phyloP scores from a whole-genome alignment of 2,329 filamentous ascomycete genomes.

The Aspergillus carbonarius region DNA sequence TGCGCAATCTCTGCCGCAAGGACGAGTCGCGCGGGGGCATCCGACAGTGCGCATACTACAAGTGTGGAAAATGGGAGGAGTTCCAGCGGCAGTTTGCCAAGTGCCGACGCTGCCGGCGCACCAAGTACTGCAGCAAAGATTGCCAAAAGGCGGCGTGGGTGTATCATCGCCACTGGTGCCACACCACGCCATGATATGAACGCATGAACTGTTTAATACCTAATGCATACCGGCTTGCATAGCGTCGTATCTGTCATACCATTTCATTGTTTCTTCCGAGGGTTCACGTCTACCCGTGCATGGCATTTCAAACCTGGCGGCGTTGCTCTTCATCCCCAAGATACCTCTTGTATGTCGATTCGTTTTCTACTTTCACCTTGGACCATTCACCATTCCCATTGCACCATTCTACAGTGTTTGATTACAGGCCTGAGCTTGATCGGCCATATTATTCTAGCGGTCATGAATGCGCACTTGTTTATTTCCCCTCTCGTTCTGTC shows the following conservation, averaged over 20 bases:
- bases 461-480: constrained; percentile 23
- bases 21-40: constrained; percentile 94
- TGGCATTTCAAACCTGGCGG: constrained; percentile 40
- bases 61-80: constrained; percentile 98
- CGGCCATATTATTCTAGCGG: constrained; percentile 21
- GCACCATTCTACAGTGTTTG: constrained; percentile 7
- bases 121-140: constrained; percentile 99
- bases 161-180: constrained; percentile 96
- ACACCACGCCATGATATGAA: constrained; percentile 41
- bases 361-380: no score
- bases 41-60: constrained; percentile 94
- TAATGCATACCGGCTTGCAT: constrained; percentile 38
- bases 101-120: constrained; percentile 90
- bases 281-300: constrained; percentile 31
- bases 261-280: constrained; percentile 27
- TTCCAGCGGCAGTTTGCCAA: constrained; percentile 96
- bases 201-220: constrained; percentile 30
- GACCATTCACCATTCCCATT: no score
- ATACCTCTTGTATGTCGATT: constrained; percentile 38
- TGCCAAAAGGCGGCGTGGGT: constrained; percentile 99
- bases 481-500: neutral
- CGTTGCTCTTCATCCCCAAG: constrained; percentile 37
- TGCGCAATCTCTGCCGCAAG: constrained; percentile 97
- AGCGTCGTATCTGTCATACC: constrained; percentile 35
- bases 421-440: constrained; percentile 19